These are phyloP conservation scores for Penicillium coffeae DNA, from an alignment of 495 filamentous ascomycete genomes.

Conservation along the genomic window DNA sequence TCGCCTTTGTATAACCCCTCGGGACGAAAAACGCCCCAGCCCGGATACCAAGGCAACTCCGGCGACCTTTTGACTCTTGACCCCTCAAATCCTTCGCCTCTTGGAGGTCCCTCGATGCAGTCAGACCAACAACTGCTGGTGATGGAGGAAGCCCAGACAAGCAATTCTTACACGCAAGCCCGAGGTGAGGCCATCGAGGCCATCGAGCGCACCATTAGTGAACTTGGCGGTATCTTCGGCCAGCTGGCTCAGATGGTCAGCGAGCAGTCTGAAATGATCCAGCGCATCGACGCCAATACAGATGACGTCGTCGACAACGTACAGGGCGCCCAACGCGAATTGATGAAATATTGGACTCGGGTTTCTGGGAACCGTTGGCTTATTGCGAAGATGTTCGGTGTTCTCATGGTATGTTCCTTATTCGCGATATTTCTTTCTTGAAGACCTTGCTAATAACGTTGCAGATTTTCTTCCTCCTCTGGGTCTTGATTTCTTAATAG, in stretches of 20 bases:
- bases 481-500: constrained; percentile 56
- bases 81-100: constrained; percentile 57
- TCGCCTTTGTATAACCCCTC: constrained; percentile 88
- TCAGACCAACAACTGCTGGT: constrained; percentile 86
- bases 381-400: constrained; percentile 98
- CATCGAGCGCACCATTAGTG: constrained; percentile 91
- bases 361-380: constrained; percentile 95
- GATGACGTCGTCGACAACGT: constrained; percentile 97
- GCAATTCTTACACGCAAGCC: constrained; percentile 87
- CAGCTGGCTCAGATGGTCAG: constrained; percentile 97
- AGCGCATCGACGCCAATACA: constrained; percentile 90
- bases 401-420: constrained; percentile 56
- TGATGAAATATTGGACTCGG: constrained; percentile 92
- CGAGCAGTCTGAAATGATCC: constrained; percentile 94
- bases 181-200: constrained; percentile 94
- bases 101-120: constrained; percentile 49
- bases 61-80: constrained; percentile 83
- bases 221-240: constrained; percentile 92
- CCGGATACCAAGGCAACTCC: constrained; percentile 47
- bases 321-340: constrained; percentile 86
- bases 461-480: constrained; percentile 56
- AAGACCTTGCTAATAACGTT: constrained; percentile 13
- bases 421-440: background rate
- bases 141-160: constrained; percentile 87
- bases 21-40: constrained; percentile 58